A percentile compares a stretch with the other conserved stretches of the same genome.
These are phyloP conservation scores for Candida boidinii DNA, from an alignment of 805 yeast species.

Conservation along the genomic window DNA sequence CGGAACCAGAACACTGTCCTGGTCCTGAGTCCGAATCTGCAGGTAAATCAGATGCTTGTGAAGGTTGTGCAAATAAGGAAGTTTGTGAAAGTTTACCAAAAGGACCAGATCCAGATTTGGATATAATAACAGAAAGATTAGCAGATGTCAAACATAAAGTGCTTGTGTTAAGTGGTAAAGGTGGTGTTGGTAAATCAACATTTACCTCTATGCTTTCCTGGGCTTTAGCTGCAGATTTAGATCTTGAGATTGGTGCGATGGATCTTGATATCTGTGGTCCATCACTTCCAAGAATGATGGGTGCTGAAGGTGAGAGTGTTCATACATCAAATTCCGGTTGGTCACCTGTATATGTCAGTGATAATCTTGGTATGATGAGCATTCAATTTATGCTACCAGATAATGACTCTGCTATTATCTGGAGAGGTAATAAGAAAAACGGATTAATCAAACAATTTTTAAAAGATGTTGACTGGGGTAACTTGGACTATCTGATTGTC, in stretches of 20 bases:
- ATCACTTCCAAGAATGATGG: conserved; percentile 88
- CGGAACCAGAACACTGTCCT: conserved; percentile 97
- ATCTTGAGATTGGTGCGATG: conserved; percentile 88
- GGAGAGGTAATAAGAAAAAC: conserved; percentile 97
- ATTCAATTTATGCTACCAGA: conserved; percentile 93
- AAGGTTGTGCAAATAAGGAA: conserved; percentile 88
- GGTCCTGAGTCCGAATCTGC: conserved; percentile 95
- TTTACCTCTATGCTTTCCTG: conserved; percentile 94
- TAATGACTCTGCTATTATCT: conserved; percentile 86
- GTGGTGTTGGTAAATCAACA: conserved; percentile 97
- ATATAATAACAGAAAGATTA: conserved; percentile 61
- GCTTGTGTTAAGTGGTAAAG: conserved; percentile 71
- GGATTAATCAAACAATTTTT: conserved; percentile 88
- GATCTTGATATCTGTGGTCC: conserved; percentile 98
- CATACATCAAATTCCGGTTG: conserved; percentile 91
- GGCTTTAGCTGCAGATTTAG: conserved; percentile 83
- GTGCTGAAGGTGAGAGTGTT: conserved; percentile 77
- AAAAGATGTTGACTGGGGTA: conserved; percentile 94
- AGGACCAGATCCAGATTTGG: conserved; percentile 94
- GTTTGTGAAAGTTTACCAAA: conserved; percentile 84
- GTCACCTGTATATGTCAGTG: conserved; percentile 95
- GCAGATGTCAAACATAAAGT: conserved; percentile 67
- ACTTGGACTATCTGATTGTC: conserved; percentile 73
- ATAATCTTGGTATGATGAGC: conserved; percentile 91
- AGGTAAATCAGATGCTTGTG: conserved; percentile 90